These are phyloP conservation scores for Diutina neorugosa DNA, from an alignment of 1,139 yeast genomes.

Conservation along the genomic window DNA sequence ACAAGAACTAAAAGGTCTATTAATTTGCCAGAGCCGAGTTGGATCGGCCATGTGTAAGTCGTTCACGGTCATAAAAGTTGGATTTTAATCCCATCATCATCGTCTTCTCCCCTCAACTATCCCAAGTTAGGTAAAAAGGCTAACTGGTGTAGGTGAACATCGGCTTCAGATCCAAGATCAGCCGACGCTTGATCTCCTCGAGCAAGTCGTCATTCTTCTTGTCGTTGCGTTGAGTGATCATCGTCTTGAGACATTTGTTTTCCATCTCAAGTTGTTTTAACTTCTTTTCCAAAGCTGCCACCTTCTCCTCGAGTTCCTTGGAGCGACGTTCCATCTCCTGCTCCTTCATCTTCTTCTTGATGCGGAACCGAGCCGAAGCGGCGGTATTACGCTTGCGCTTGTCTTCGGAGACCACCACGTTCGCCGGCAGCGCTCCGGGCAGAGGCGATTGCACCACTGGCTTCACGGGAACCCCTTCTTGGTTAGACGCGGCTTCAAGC, in stretches of 20 bases:
- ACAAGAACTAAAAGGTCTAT: neutral
- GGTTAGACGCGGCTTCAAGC: neutral
- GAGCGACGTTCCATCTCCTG: constrained; percentile 44
- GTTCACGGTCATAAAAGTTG: constrained; percentile 4
- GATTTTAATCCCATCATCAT: constrained; percentile 3
- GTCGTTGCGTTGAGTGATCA: constrained; percentile 37
- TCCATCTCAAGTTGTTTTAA: constrained; percentile 59
- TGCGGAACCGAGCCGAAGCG: constrained; percentile 51
- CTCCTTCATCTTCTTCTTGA: constrained; percentile 48
- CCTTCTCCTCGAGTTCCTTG: constrained; percentile 28
- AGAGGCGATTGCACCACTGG: constrained; percentile 8
- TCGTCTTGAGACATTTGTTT: constrained; percentile 50
- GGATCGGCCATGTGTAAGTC: neutral
- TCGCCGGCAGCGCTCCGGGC: constrained; percentile 4
- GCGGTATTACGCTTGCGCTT: constrained; percentile 50
- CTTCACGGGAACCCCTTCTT: constrained; percentile 6
- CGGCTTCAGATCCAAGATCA: constrained; percentile 8
- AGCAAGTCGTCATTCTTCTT: constrained; percentile 27
- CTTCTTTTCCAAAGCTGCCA: constrained; percentile 27
- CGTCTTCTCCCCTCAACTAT: neutral
- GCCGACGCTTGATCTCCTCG: constrained; percentile 30
- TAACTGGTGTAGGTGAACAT: constrained; percentile 2
- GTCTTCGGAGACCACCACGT: constrained; percentile 13
- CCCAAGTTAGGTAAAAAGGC: neutral
- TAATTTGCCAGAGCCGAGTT: neutral